Evolutionary conservation across 2,329 filamentous ascomycete species (phyloP), one percentile per base, ranked within the genome.

Genomic region (Cladosporium austrohemisphaericum): DNA sequence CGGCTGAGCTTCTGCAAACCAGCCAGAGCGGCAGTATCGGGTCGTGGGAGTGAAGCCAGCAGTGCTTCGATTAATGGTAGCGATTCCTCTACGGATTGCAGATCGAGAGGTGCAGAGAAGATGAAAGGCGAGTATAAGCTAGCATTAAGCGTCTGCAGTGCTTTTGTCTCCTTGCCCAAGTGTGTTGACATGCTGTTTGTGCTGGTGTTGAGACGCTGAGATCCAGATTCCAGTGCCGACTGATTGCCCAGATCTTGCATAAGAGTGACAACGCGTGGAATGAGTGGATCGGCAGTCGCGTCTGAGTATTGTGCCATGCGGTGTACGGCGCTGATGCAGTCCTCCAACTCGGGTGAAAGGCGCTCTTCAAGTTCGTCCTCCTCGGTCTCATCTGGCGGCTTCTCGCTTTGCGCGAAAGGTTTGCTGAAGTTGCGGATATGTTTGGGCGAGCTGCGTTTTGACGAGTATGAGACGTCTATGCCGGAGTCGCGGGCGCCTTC

Each of bases 141-240:
- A 57, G 86, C 87, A 2, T 84, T 80, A 26, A 92, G 75, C 51
- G 83, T 85, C 58, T 90, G 86, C 8, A 93, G 73, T 54, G 84
- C 81, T 47, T 86, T 84, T 41, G 85, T 84, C 69, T 92, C 86
- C 66, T 89, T 83, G 11, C 77, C 76, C 36, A 92, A 73, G 62
- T 93, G 85, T 16, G 85, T 85, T 38, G 86, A 83, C 41, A 90
- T 59, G 50, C 64, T 67, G 47, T 67, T 68, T 23, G 63, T 64
- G 11, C 60, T 60, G 3, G 66, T 69, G 10, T 59, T 64, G 16
- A 68, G 54, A 18, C 65, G 54, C 38, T 65, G 63, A n/a, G 57
- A 52, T n/a, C 58, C 57, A 10, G 59, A 53, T 43, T 68, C 66
- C 9, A 68, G 55, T 11, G 53, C 57, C 10, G 61, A 54, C 46